phyloP scores from a whole-genome alignment of 2,329 filamentous ascomycete species.

The Penicillium hesseltinei region DNA sequence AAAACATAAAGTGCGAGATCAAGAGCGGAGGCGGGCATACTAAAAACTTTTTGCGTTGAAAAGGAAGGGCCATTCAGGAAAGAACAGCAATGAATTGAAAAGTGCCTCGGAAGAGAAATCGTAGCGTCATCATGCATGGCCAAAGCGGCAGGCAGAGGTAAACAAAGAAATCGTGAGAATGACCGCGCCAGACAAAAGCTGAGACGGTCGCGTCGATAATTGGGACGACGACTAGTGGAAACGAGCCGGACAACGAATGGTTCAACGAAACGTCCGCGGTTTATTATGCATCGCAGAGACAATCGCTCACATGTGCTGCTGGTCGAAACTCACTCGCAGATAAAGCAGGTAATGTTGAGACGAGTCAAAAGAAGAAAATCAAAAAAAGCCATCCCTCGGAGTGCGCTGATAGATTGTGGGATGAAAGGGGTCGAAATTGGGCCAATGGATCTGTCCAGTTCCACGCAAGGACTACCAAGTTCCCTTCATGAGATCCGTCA shows the following conservation, averaged over 20 bases:
- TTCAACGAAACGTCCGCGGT: slow-evolving; percentile 28
- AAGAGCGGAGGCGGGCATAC: slow-evolving; percentile 18
- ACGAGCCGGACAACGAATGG: slow-evolving; percentile 6
- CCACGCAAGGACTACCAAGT: slow-evolving; percentile 14
- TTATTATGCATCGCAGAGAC: slow-evolving; percentile 38
- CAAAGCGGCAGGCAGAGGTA: slow-evolving; percentile 7
- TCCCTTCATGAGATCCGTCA: slow-evolving; percentile 23
- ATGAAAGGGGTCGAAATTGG: slow-evolving; percentile 15
- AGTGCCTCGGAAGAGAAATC: slow-evolving; percentile 25
- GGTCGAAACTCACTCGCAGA: slow-evolving; percentile 4
- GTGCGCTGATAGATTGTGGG: slow-evolving; percentile 17
- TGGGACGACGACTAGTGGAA: slow-evolving; percentile 11
- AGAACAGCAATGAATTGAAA: slow-evolving; percentile 24
- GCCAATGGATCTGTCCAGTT: slow-evolving; percentile 14
- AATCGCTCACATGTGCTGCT: slow-evolving; percentile 11
- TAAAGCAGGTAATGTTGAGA: slow-evolving; percentile 4
- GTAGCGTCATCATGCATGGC: slow-evolving; percentile 25
- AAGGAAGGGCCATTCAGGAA: slow-evolving; percentile 13
- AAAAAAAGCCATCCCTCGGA: slow-evolving; percentile 10
- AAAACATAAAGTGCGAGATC: slow-evolving; percentile 7
- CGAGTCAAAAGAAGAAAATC: background rate
- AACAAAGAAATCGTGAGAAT: slow-evolving; percentile 9
- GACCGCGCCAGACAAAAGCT: slow-evolving; percentile 9
- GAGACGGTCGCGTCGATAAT: slow-evolving; percentile 17
- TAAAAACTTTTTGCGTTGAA: slow-evolving; percentile 23